phyloP scores from a whole-genome alignment of 208 protist species.

The Acanthamoeba castellanii region DNA sequence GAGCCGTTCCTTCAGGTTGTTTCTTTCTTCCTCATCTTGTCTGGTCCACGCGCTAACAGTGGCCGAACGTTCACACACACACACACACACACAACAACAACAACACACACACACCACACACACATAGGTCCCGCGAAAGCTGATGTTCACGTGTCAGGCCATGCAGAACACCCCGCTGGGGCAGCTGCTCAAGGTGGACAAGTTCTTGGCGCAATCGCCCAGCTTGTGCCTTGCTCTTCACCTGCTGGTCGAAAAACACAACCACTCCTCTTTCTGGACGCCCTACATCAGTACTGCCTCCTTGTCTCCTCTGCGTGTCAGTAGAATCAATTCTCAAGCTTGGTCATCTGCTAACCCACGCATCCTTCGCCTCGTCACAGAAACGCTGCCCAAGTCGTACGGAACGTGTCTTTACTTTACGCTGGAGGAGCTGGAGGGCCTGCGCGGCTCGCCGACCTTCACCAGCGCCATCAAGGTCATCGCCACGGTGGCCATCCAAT shows the following conservation, averaged over 20 bases:
- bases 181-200: conserved; percentile 39
- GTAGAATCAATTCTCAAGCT: not conserved
- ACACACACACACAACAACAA: too few relatives aligned
- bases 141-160: conserved; percentile 51
- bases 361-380: not conserved
- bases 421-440: conserved; percentile 45
- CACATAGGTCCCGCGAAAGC: conserved; percentile 47
- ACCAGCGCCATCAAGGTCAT: conserved; percentile 56
- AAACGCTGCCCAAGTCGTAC: conserved; percentile 73
- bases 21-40: not conserved
- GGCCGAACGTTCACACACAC: too few relatives aligned
- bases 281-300: conserved; percentile 59
- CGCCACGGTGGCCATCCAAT: conserved; percentile 25
- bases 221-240: conserved; percentile 71
- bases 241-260: conserved; percentile 69
- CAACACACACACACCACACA: too few relatives aligned
- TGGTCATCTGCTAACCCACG: too few relatives aligned
- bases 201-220: conserved; percentile 43
- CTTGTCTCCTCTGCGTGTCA: not conserved
- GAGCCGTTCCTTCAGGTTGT: conserved; percentile 65
- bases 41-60: not conserved
- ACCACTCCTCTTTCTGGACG: conserved; percentile 70
- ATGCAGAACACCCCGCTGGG: conserved; percentile 49
- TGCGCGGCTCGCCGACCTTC: conserved; percentile 56
- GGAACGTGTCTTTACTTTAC: conserved; percentile 73